Evolutionary conservation across 1,284 basidiomycete genomes (phyloP).

Genomic region (Ceratobasidium sp.): DNA sequence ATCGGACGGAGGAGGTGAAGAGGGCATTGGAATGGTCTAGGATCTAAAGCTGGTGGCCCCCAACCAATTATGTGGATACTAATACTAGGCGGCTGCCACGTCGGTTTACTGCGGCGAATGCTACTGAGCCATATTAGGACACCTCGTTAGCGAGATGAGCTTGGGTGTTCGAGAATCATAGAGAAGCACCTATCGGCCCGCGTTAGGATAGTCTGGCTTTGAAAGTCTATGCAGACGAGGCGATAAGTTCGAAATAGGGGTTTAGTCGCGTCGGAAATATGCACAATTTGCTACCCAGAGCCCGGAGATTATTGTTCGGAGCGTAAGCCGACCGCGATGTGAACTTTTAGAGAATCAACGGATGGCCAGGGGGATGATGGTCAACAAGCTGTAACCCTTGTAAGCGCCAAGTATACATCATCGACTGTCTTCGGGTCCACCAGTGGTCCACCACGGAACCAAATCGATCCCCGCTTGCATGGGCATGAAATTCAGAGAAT

Average conservation of each 20-base stretch:
- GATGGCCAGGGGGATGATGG: background rate
- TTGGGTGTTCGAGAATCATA: background rate
- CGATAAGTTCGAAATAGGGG: background rate
- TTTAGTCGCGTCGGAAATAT: background rate
- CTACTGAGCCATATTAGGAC: background rate
- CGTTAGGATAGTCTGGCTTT: background rate
- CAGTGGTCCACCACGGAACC: background rate
- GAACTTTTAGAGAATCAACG: background rate
- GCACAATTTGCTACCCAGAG: background rate
- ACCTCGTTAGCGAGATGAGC: constrained; percentile 9
- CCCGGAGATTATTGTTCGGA: background rate
- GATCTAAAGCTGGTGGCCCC: background rate
- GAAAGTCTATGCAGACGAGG: background rate
- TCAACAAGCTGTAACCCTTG: background rate
- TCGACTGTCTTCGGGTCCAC: background rate
- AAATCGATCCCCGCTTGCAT: background rate
- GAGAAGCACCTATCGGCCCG: constrained; percentile 1
- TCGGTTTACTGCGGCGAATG: constrained; percentile 7
- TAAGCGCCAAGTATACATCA: background rate
- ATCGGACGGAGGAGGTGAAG: constrained; percentile 43
- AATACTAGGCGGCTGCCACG: constrained; percentile 18
- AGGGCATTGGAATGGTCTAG: constrained; percentile 35
- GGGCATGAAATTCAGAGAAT: background rate
- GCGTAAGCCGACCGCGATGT: background rate
- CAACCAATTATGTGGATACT: background rate